Conservation (phyloP, 805 yeast species). For the Komagataella populi region DNA sequence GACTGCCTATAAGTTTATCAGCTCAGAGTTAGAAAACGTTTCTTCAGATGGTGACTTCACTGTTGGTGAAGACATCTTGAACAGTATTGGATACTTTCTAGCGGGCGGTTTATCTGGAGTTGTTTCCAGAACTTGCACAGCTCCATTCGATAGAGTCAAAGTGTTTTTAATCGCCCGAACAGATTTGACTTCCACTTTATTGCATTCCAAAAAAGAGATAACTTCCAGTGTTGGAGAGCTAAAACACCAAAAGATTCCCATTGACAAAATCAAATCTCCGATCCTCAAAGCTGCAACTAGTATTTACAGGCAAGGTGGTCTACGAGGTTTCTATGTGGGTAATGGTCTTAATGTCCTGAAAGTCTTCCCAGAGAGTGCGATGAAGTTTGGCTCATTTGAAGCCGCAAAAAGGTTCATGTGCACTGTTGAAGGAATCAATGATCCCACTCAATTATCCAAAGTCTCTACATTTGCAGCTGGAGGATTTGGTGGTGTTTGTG, state of each 20-base stretch:
- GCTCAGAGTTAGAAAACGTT: slow-evolving; percentile 63
- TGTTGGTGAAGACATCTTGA: slow-evolving; percentile 59
- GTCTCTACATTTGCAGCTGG: slow-evolving; percentile 82
- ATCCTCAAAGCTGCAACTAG: slow-evolving; percentile 68
- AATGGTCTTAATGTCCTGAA: slow-evolving; percentile 88
- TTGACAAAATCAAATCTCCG: slow-evolving; percentile 52
- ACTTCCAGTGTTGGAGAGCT: slow-evolving; percentile 11
- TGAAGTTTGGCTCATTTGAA: slow-evolving; percentile 94
- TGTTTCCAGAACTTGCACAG: slow-evolving; percentile 89
- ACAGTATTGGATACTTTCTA: slow-evolving; percentile 81
- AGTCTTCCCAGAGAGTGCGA: slow-evolving; percentile 94
- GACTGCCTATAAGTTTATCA: slow-evolving; percentile 72
- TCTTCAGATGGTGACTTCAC: slow-evolving; percentile 91
- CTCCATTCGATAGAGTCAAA: slow-evolving; percentile 91
- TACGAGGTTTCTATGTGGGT: slow-evolving; percentile 83
- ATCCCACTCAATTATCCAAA: slow-evolving; percentile 56
- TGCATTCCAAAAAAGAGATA: slow-evolving; percentile 36
- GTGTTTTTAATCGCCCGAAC: slow-evolving; percentile 90
- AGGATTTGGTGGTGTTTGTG: slow-evolving; percentile 89
- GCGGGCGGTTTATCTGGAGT: slow-evolving; percentile 97
- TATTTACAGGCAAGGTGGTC: slow-evolving; percentile 79
- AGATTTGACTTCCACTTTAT: slow-evolving; percentile 56
- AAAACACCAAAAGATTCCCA: slow-evolving; percentile 25
- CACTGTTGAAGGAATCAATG: slow-evolving; percentile 59
- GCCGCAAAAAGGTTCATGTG: slow-evolving; percentile 68